These are phyloP conservation scores for Flaveria ramosissima DNA, from an alignment of 129 eudicot genomes.

Conservation along the genomic window DNA sequence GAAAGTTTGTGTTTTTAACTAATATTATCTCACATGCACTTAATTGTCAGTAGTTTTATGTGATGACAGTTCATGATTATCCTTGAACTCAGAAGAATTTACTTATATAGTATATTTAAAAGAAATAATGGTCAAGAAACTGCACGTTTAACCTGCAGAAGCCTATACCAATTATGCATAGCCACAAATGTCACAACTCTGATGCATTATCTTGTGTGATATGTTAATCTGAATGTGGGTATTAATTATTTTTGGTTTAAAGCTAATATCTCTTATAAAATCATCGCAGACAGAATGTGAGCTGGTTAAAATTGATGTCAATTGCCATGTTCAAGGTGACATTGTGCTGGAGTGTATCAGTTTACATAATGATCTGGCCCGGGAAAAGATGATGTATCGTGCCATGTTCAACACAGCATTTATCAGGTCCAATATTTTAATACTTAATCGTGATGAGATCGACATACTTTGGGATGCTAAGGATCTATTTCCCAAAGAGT, in stretches of 20 bases:
- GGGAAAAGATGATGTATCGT: slow-evolving; percentile 79
- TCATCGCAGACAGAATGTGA: slow-evolving; percentile 79
- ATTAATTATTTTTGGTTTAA: background rate
- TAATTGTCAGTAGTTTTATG: background rate
- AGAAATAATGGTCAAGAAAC: background rate
- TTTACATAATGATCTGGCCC: slow-evolving; percentile 65
- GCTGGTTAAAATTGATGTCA: slow-evolving; percentile 79
- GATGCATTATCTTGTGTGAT: slow-evolving; percentile 6
- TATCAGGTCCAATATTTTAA: slow-evolving; percentile 91
- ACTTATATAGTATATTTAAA: background rate
- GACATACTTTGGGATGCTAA: slow-evolving; percentile 82
- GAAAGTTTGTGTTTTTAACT: background rate
- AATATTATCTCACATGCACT: background rate
- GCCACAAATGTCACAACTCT: background rate
- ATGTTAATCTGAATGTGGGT: background rate
- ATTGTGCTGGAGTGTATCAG: slow-evolving; percentile 77
- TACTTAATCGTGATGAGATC: slow-evolving; percentile 85
- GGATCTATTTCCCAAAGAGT: slow-evolving; percentile 77
- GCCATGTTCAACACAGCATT: slow-evolving; percentile 91
- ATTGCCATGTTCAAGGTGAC: slow-evolving; percentile 89
- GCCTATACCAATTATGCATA: background rate
- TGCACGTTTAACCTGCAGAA: background rate
- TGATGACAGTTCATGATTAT: background rate
- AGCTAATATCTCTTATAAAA: background rate
- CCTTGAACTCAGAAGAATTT: slow-evolving; percentile 3